Base-by-base conservation (phyloP, 2,329 filamentous ascomycete species). In the Fusarium albosuccineum region DNA sequence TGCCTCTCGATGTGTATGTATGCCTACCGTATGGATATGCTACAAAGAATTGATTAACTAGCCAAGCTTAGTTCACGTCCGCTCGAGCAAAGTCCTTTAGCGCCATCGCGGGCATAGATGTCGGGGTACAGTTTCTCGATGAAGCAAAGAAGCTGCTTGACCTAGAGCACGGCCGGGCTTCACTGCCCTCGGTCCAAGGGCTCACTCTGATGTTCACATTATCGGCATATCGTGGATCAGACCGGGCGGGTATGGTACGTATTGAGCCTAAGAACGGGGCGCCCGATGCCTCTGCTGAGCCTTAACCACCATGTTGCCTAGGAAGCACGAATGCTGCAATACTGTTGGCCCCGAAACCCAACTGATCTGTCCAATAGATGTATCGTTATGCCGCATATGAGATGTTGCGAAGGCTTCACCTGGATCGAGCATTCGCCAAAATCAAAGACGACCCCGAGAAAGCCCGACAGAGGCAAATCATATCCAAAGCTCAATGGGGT, bases 1-100 rank as follows among this genome's bases (percentile, higher is more conserved):
- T 46, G 74, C 75, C 17, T 49, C 70, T n/a, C 70, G 74, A 65
- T 73, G 66, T 53, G 75, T 77, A 53, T 64, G 72, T 49, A 10
- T 26, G 22, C 22, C 22, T 22, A 5, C 7, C 14, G 6, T 16
- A 5, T 40, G 8, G n/a, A 6, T 3, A 11, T 37, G 9, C 3
- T 16, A 37, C 10, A 37, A 40, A 16, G 14, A 9, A 16, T 6
- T n/a, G 9, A 17, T 13, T 10, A n/a, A 11, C 36, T 41, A 5
- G 16, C 22, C 3, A 16, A 22, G 14, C 13, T 13, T 57, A 68
- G 68, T 66, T 55, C 41, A 75, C 69, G 3, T 74, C 62, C 9
- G 60, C 50, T 48, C 66, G 57, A 49, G 71, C 60, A 54, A 70
- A 68, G 36, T 44, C 55, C 1, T 60, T 67, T n/a, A 60, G 59